These are phyloP conservation scores for Trichoderma koningii DNA, from an alignment of 2,329 filamentous ascomycete genomes.

Conservation along the genomic window DNA sequence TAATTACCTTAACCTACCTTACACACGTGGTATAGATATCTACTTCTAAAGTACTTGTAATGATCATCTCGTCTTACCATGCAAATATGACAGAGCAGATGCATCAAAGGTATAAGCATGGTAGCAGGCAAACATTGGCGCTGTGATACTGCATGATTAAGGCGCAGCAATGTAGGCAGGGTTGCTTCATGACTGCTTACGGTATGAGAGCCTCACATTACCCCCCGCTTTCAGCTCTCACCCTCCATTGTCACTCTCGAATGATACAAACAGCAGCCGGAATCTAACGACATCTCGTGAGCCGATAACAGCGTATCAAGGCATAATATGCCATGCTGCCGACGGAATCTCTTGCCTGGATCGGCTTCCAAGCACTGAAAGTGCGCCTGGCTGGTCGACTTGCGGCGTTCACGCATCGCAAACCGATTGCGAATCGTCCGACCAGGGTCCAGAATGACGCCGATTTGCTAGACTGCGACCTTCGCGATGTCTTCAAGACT, in stretches of 20 bases:
- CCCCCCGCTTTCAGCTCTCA: slow-evolving; percentile 13
- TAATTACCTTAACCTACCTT: background rate
- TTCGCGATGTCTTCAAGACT: slow-evolving; percentile 6
- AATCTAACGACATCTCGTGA: background rate
- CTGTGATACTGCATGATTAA: background rate
- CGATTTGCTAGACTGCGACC: slow-evolving; percentile 20
- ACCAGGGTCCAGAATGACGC: slow-evolving; percentile 9
- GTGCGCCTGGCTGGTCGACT: slow-evolving; percentile 18
- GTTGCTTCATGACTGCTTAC: background rate
- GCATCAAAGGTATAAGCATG: background rate
- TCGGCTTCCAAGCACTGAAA: slow-evolving; percentile 19
- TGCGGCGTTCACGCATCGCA: background rate
- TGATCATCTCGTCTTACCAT: background rate
- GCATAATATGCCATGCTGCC: slow-evolving; percentile 16
- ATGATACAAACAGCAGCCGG: background rate
- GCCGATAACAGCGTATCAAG: background rate
- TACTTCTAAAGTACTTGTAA: too few species aligned
- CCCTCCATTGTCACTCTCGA: background rate
- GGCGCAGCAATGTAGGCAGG: background rate
- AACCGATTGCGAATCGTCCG: background rate
- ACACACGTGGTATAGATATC: too few species aligned
- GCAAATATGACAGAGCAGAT: background rate
- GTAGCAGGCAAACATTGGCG: background rate
- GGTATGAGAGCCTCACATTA: background rate
- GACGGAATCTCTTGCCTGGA: slow-evolving; percentile 15